phyloP scores from a whole-genome alignment of 169 alveolate genomes.

The Plasmodium coatneyi region DNA sequence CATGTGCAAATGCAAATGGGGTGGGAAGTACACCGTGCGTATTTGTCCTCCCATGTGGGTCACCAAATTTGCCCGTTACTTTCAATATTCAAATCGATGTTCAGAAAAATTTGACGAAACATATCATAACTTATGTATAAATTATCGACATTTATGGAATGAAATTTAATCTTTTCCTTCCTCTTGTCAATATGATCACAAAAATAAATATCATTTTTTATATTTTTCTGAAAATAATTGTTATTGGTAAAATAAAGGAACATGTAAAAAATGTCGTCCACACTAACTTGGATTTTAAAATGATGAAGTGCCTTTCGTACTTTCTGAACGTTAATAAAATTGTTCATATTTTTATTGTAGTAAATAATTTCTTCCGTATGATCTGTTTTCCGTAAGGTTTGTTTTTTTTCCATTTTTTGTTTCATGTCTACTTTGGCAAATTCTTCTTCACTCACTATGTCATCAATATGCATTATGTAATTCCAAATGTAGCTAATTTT shows the following conservation, averaged over 20 bases:
- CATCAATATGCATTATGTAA: conserved; percentile 63
- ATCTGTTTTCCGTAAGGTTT: conserved; percentile 15
- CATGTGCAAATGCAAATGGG: background rate
- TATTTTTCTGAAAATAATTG: conserved; percentile 17
- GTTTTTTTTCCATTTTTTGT: conserved; percentile 52
- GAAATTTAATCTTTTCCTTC: conserved; percentile 2
- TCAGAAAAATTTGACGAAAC: conserved; percentile 49
- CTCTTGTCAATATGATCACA: conserved; percentile 34
- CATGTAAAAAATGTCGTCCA: conserved; percentile 66
- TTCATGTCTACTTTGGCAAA: conserved; percentile 52
- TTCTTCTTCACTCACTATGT: conserved; percentile 47
- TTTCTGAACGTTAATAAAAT: conserved; percentile 42
- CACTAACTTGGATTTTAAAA: conserved; percentile 49
- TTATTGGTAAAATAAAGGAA: conserved; percentile 48
- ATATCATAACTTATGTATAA: conserved; percentile 57
- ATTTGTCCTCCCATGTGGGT: background rate
- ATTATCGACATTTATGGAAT: conserved; percentile 35
- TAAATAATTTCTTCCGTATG: conserved; percentile 54
- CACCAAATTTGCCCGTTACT: conserved; percentile 50
- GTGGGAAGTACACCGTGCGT: background rate
- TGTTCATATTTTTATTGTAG: conserved; percentile 60
- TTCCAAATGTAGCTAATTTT: conserved; percentile 58
- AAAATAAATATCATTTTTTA: conserved; percentile 38
- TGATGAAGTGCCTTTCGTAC: conserved; percentile 41
- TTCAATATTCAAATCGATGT: conserved; percentile 67